A percentile compares a stretch with the other conserved stretches of the same genome.
Conservation (phyloP, 352 stramenopile species). For the Phytopythium kandeliae region DNA sequence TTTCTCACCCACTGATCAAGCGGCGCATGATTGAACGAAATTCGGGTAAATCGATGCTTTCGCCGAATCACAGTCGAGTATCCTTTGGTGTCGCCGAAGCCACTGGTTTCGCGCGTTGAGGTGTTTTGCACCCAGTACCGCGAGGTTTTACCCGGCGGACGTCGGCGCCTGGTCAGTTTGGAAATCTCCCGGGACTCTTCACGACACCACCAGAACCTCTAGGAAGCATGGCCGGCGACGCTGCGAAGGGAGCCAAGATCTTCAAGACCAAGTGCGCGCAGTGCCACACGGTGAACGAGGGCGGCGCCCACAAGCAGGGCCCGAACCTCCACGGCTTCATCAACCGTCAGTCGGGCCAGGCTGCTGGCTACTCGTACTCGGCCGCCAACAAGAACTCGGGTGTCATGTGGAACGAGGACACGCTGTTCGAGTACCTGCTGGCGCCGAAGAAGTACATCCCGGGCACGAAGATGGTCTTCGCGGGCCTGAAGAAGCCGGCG, state of each 20-base stretch:
- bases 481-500: slow-evolving; percentile 97
- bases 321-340: slow-evolving; percentile 98
- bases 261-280: slow-evolving; percentile 98
- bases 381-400: slow-evolving; percentile 98
- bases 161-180: slow-evolving; percentile 26
- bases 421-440: slow-evolving; percentile 98
- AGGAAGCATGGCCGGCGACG: slow-evolving; percentile 41
- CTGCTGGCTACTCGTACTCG: slow-evolving; percentile 97
- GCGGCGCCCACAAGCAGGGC: slow-evolving; percentile 97
- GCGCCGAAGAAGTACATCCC: slow-evolving; percentile 99
- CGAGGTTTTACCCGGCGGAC: slow-evolving; percentile 7
- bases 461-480: slow-evolving; percentile 99
- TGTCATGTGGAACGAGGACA: slow-evolving; percentile 96
- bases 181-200: slow-evolving; percentile 37
- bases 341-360: slow-evolving; percentile 95
- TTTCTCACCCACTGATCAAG: background rate
- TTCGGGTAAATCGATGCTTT: too few relatives aligned
- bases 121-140: background rate
- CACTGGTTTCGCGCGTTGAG: background rate
- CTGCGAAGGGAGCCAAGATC: slow-evolving; percentile 90
- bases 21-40: too few relatives aligned
- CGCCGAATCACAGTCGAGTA: too few relatives aligned
- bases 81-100: too few relatives aligned
- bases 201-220: slow-evolving; percentile 24
- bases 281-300: slow-evolving; percentile 90